Percentiles rank a stretch among this genome's conserved stretches.
phyloP scores from a whole-genome alignment of 2,329 filamentous ascomycete genomes.

The Lasiodiplodia gonubiensis region DNA sequence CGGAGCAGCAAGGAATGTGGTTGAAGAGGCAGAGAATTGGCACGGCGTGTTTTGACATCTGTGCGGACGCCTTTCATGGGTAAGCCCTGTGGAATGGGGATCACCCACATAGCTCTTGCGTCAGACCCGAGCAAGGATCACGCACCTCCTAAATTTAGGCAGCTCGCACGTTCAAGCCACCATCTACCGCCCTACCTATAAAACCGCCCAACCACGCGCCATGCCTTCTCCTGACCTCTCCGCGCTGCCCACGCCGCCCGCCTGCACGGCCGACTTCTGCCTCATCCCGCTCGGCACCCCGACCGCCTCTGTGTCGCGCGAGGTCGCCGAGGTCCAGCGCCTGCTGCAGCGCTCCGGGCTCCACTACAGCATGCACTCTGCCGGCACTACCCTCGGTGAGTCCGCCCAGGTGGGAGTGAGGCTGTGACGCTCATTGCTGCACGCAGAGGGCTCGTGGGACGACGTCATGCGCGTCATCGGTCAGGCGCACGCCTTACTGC shows the following conservation, averaged over 20 bases:
- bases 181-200: constrained; percentile 11
- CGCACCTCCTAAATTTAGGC: constrained; percentile 14
- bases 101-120: constrained; percentile 6
- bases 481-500: constrained; percentile 48
- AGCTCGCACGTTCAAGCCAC: background rate
- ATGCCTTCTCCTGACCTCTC: constrained; percentile 31
- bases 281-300: constrained; percentile 75
- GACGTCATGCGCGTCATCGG: constrained; percentile 70
- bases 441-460: constrained; percentile 85
- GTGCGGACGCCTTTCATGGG: constrained; percentile 7
- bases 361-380: constrained; percentile 88
- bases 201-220: background rate
- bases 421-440: background rate
- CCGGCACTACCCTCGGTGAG: constrained; percentile 79
- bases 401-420: background rate
- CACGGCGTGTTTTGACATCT: constrained; percentile 16
- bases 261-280: constrained; percentile 89
- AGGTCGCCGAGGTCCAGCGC: constrained; percentile 87
- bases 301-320: constrained; percentile 58
- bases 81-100: background rate
- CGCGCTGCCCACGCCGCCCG: constrained; percentile 64
- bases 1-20: constrained; percentile 22
- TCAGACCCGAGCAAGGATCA: too few species aligned
- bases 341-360: constrained; percentile 81
- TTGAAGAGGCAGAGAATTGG: constrained; percentile 22